Conservation (phyloP, 2,329 filamentous ascomycete species). For the Ophiocordyceps unilateralis region DNA sequence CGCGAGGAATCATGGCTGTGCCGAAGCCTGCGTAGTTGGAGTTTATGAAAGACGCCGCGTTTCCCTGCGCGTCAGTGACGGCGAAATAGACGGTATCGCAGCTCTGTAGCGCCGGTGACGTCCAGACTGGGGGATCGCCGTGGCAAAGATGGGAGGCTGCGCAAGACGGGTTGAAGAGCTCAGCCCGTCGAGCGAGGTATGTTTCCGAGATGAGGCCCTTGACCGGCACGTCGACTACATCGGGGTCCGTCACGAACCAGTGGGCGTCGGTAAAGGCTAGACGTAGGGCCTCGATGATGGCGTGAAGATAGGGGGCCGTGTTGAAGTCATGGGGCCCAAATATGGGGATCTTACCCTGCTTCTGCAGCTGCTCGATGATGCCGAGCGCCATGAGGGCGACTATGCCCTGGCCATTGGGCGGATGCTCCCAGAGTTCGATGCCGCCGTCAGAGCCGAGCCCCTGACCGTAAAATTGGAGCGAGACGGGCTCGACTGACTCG, state of each 20-base stretch:
- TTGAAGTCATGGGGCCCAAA: constrained; percentile 66
- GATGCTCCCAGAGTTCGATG: constrained; percentile 88
- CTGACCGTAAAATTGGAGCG: constrained; percentile 59
- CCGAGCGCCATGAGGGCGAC: constrained; percentile 89
- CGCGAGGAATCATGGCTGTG: constrained; percentile 65
- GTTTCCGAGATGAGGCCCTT: constrained; percentile 49
- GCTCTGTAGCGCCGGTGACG: constrained; percentile 59
- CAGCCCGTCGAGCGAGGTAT: constrained; percentile 57
- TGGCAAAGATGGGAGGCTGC: constrained; percentile 45
- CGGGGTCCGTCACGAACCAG: constrained; percentile 83
- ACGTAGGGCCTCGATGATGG: constrained; percentile 70
- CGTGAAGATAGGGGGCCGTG: constrained; percentile 64
- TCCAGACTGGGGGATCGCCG: constrained; percentile 33
- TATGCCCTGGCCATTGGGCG: constrained; percentile 90
- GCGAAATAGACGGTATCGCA: constrained; percentile 93
- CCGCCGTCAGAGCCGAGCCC: constrained; percentile 25
- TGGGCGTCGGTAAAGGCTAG: constrained; percentile 79
- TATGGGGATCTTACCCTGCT: constrained; percentile 51
- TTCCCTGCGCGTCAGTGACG: constrained; percentile 64
- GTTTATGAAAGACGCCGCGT: constrained; percentile 94
- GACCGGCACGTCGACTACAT: constrained; percentile 50
- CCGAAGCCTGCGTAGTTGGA: constrained; percentile 86
- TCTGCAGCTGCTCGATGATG: constrained; percentile 75
- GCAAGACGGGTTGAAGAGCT: constrained; percentile 38
- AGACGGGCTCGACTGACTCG: constrained; percentile 74